A percentile compares a stretch with the other conserved stretches of the same genome.
These are phyloP conservation scores for Oryza glumipatula DNA, from an alignment of 176 grass and related monocot genomes.

Conservation along the genomic window DNA sequence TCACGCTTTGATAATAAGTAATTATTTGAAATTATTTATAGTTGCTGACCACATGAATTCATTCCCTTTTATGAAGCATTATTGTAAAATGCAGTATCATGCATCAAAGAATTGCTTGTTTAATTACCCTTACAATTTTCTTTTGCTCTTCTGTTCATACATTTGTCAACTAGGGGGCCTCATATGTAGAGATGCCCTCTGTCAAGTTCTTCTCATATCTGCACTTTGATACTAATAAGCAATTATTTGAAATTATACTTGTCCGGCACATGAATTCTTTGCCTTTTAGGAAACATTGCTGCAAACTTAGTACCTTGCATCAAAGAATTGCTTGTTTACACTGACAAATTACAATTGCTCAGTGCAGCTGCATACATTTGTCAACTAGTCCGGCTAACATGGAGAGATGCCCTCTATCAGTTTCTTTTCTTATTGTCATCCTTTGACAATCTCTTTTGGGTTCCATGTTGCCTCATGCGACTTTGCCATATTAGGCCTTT, in stretches of 20 bases:
- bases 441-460: not conserved
- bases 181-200: not conserved
- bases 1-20: not conserved
- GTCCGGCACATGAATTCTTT: not conserved
- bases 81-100: not conserved
- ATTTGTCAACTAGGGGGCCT: not conserved
- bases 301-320: not conserved
- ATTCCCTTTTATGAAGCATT: not conserved
- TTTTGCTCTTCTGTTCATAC: not conserved
- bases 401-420: slow-evolving; percentile 17
- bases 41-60: not conserved
- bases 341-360: not conserved
- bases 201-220: not conserved
- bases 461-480: slow-evolving; percentile 10
- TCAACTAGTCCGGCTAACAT: slow-evolving; percentile 1
- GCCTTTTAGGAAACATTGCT: not conserved
- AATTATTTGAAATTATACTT: not conserved
- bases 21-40: slow-evolving; percentile 1
- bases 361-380: not conserved
- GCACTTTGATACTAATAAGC: not conserved
- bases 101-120: not conserved
- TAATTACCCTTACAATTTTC: not conserved
- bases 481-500: not conserved
- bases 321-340: not conserved
- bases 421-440: not conserved